A percentile compares a stretch with the other conserved stretches of the same genome.
phyloP scores from a whole-genome alignment of 2,329 filamentous ascomycete genomes.

The Metarhizium humberi region DNA sequence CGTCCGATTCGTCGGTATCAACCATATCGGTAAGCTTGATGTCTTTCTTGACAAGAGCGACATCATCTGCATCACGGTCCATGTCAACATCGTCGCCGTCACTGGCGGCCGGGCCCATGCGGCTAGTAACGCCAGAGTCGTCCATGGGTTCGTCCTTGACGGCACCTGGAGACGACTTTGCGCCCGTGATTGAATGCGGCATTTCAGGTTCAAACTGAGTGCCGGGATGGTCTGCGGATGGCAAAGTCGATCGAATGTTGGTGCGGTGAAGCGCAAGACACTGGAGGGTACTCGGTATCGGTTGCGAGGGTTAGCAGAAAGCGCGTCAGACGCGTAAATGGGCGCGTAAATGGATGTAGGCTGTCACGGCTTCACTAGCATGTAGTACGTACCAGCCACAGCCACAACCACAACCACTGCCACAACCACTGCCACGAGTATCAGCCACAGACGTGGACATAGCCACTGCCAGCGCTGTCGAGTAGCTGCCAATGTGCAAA shows the following conservation, averaged over 20 bases:
- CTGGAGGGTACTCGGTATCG: not conserved
- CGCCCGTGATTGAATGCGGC: conserved; percentile 34
- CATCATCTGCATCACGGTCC: conserved; percentile 24
- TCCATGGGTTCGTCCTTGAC: conserved; percentile 26
- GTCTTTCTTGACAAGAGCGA: conserved; percentile 28
- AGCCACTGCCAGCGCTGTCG: no score
- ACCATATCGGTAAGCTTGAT: conserved; percentile 52
- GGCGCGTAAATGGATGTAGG: not conserved
- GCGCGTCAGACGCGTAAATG: not conserved
- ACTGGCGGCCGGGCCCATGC: conserved; percentile 17
- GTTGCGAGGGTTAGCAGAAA: not conserved
- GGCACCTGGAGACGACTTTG: conserved; percentile 17
- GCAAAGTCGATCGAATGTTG: not conserved
- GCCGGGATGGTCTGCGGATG: not conserved
- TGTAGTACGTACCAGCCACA: not conserved
- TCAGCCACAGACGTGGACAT: no score
- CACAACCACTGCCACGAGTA: not conserved
- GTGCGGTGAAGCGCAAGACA: not conserved
- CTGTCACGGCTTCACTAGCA: not conserved
- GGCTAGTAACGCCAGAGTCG: conserved; percentile 19
- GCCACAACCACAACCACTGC: not conserved
- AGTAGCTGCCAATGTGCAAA: not conserved
- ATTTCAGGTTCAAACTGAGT: conserved; percentile 17
- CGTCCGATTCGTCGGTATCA: conserved; percentile 48
- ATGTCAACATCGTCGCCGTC: conserved; percentile 32